Conservation (phyloP, 345 rosid genomes). For the Hypericum androsaemum region DNA sequence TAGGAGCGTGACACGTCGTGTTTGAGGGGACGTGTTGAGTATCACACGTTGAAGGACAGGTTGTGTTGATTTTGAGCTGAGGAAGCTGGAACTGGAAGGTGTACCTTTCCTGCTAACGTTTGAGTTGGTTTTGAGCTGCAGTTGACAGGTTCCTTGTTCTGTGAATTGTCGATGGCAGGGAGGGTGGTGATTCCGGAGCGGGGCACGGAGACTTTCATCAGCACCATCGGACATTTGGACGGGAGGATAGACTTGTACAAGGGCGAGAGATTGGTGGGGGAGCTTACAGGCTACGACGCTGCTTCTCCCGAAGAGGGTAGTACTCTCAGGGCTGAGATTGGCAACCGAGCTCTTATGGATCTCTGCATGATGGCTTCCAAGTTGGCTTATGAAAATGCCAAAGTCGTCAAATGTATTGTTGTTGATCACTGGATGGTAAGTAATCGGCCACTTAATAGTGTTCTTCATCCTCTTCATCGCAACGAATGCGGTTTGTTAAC, state of each 20-base stretch:
- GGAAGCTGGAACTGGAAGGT: no score
- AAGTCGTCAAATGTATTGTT: constrained; percentile 52
- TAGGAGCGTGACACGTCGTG: no score
- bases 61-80: no score
- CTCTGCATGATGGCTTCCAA: constrained; percentile 76
- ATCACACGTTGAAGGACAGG: no score
- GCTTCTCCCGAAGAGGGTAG: constrained; percentile 15
- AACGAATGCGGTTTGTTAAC: neutral
- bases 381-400: constrained; percentile 68
- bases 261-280: constrained; percentile 20
- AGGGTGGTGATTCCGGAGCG: constrained; percentile 46
- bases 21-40: no score
- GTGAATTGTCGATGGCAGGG: constrained; percentile 24
- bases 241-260: constrained; percentile 43
- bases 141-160: no score
- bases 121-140: no score
- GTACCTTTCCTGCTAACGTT: no score
- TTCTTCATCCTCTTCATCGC: no score
- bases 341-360: constrained; percentile 51
- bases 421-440: constrained; percentile 70
- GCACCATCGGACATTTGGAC: constrained; percentile 60
- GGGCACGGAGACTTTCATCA: constrained; percentile 48
- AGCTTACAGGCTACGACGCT: constrained; percentile 10
- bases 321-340: constrained; percentile 17
- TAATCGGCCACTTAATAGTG: neutral